Evolutionary conservation across 2,329 filamentous ascomycete genomes (phyloP).

Genomic region (Hymenoscyphus linearis): DNA sequence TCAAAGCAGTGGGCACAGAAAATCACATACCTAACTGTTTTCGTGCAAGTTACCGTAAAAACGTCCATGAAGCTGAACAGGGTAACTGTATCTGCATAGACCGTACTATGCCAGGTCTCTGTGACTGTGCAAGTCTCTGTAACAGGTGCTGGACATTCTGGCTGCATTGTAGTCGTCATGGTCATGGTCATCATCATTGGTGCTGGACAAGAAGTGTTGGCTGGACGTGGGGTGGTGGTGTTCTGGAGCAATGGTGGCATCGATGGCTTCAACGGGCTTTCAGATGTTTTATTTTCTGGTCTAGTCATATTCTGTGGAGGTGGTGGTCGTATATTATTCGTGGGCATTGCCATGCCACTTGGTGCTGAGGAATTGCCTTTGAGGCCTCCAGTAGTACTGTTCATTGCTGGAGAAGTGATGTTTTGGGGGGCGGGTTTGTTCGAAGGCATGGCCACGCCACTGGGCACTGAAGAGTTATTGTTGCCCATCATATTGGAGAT

Average conservation of each 20-base stretch:
- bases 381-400: neutral
- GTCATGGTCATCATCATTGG: constrained; percentile 1
- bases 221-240: neutral
- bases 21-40: constrained; percentile 18
- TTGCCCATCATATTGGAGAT: neutral
- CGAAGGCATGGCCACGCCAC: neutral
- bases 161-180: neutral
- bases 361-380: neutral
- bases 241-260: neutral
- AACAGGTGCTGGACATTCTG: constrained; percentile 11
- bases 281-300: constrained; percentile 6
- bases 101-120: constrained; percentile 25
- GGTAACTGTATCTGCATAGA: constrained; percentile 20
- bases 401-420: neutral
- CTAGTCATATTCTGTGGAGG: constrained; percentile 2
- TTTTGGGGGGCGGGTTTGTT: neutral
- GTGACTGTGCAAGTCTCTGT: constrained; percentile 22
- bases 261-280: neutral
- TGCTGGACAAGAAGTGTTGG: constrained; percentile 1
- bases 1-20: neutral
- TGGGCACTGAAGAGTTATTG: neutral
- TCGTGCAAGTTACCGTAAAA: constrained; percentile 22
- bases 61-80: constrained; percentile 19
- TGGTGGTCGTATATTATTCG: neutral
- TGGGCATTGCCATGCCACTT: neutral